A percentile compares a stretch with the other conserved stretches of the same genome.
phyloP scores from a whole-genome alignment of 208 protist genomes.

The Trypanosoma brucei region DNA sequence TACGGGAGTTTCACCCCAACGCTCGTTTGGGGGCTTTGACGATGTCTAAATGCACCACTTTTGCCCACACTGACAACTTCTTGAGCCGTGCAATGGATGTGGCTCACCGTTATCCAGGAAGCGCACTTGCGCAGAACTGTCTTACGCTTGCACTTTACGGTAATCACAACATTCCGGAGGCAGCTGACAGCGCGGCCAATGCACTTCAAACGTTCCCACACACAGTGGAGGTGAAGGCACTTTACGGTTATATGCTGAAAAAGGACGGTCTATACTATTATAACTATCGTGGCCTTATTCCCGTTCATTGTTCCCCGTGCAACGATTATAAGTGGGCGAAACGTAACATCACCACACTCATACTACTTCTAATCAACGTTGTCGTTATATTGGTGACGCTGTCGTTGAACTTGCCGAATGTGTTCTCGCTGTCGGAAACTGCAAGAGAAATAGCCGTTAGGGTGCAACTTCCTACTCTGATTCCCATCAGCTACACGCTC shows the following conservation, averaged over 20 bases:
- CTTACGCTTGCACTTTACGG: constrained; percentile 64
- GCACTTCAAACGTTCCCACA: constrained; percentile 75
- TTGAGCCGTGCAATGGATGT: constrained; percentile 47
- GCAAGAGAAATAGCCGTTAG: constrained; percentile 30
- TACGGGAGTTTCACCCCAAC: constrained; percentile 58
- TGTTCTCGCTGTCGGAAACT: constrained; percentile 13
- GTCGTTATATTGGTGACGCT: constrained; percentile 34
- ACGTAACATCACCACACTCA: constrained; percentile 38
- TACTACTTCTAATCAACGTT: constrained; percentile 46
- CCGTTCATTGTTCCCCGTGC: constrained; percentile 48
- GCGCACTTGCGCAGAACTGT: constrained; percentile 54
- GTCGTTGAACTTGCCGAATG: constrained; percentile 33
- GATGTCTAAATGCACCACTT: constrained; percentile 25
- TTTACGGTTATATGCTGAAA: constrained; percentile 34
- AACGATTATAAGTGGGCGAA: constrained; percentile 39
- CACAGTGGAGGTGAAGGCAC: constrained; percentile 33
- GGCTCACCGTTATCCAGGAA: constrained; percentile 56
- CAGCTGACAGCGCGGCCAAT: constrained; percentile 51
- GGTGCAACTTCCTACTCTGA: constrained; percentile 46
- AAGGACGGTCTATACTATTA: constrained; percentile 58
- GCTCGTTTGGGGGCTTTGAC: constrained; percentile 39
- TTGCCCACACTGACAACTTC: constrained; percentile 34
- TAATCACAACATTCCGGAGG: constrained; percentile 62
- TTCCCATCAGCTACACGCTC: constrained; percentile 47
- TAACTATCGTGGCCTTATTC: constrained; percentile 64